Conservation (phyloP, 768 basidiomycete genomes). For the Suillus subalutaceus region DNA sequence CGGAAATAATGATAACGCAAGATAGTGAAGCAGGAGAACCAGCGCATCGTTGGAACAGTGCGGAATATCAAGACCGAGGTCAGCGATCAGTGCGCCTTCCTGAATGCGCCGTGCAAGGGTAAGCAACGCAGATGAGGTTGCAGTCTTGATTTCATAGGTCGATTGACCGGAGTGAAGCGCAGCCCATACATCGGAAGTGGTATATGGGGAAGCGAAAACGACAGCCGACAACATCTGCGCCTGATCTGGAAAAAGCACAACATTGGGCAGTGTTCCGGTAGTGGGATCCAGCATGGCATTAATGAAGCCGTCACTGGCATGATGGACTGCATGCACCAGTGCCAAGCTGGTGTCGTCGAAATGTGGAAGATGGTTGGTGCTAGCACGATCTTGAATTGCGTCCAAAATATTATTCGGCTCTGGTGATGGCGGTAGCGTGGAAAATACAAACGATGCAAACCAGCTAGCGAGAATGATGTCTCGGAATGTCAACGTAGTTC, state of each 20-base stretch:
- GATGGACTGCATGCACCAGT: conserved; percentile 37
- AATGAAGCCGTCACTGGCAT: conserved; percentile 36
- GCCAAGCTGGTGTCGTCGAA: conserved; percentile 39
- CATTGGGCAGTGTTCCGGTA: conserved; percentile 42
- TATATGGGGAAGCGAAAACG: conserved; percentile 40
- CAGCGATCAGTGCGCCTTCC: conserved; percentile 25
- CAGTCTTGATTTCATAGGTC: conserved; percentile 29
- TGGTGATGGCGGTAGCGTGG: conserved; percentile 26
- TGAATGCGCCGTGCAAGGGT: conserved; percentile 51
- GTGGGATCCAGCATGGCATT: conserved; percentile 36
- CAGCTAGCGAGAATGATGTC: conserved; percentile 44
- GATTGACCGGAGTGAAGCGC: conserved; percentile 30
- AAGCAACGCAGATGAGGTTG: conserved; percentile 44
- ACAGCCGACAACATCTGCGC: conserved; percentile 36
- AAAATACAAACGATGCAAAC: conserved; percentile 36
- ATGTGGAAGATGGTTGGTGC: conserved; percentile 24
- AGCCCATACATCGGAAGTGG: conserved; percentile 15
- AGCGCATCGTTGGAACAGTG: conserved; percentile 40
- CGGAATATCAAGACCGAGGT: conserved; percentile 28
- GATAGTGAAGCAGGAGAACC: conserved; percentile 49
- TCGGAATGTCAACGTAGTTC: conserved; percentile 32
- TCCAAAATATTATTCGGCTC: conserved; percentile 24
- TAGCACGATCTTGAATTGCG: conserved; percentile 22
- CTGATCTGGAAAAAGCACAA: conserved; percentile 46
- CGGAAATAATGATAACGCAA: conserved; percentile 47